Conservation (phyloP, 2,329 filamentous ascomycete genomes). For the Cordyceps tenuipes region DNA sequence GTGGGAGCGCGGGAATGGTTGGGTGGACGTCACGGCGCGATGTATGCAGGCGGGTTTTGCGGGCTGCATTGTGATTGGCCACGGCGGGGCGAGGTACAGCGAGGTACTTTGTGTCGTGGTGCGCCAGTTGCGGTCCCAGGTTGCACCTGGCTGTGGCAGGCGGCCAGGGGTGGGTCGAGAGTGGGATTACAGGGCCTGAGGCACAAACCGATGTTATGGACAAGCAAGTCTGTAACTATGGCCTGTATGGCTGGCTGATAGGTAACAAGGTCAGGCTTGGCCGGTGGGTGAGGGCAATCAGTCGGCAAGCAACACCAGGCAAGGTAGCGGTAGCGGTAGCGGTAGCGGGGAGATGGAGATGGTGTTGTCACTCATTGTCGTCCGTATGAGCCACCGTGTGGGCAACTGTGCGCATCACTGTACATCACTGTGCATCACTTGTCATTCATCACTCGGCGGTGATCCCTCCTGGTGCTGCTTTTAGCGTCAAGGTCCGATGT, state of each 20-base stretch:
- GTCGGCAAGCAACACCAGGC: no score
- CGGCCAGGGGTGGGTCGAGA: neutral
- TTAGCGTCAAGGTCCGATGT: constrained; percentile 5
- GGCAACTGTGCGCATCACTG: no score
- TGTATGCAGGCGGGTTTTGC: neutral
- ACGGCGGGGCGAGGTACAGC: neutral
- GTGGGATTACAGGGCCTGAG: neutral
- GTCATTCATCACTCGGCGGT: neutral
- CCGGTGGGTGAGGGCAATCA: no score
- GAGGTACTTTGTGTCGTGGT: neutral
- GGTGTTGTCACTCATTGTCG: neutral
- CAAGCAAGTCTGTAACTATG: neutral
- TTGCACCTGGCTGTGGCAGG: neutral
- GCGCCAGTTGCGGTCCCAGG: neutral
- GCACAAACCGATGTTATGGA: neutral
- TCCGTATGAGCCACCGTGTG: neutral
- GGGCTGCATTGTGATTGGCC: neutral
- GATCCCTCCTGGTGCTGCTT: neutral
- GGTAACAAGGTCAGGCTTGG: no score
- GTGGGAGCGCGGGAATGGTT: neutral
- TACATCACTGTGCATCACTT: neutral
- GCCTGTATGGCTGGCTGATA: neutral
- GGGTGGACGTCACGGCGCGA: constrained; percentile 6
- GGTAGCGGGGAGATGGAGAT: no score
- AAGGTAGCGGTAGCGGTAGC: no score